Percentiles rank a stretch among this genome's conserved stretches.
Conservation (phyloP, 768 basidiomycete species). For the Panus rudis region DNA sequence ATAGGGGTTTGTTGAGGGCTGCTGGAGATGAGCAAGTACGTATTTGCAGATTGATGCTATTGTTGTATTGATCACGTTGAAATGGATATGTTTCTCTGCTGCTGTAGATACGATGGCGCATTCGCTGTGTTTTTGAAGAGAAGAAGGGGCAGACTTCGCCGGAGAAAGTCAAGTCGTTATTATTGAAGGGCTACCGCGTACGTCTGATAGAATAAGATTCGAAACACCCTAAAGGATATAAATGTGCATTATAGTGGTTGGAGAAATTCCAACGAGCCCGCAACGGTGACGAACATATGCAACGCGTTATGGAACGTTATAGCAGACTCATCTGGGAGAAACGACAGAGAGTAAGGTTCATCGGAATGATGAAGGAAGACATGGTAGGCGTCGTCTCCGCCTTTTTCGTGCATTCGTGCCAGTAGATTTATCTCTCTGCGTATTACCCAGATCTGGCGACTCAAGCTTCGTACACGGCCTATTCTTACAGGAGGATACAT, state of each 20-base stretch:
- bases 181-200: slow-evolving; percentile 54
- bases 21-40: slow-evolving; percentile 37
- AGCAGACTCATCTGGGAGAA: slow-evolving; percentile 47
- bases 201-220: slow-evolving; percentile 11
- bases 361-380: slow-evolving; percentile 40
- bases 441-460: slow-evolving; percentile 44
- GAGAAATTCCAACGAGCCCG: slow-evolving; percentile 48
- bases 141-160: slow-evolving; percentile 51
- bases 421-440: not conserved
- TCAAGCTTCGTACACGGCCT: slow-evolving; percentile 48
- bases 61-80: not conserved
- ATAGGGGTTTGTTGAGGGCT: slow-evolving; percentile 56
- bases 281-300: slow-evolving; percentile 41
- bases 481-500: slow-evolving; percentile 67
- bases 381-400: slow-evolving; percentile 33
- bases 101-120: slow-evolving; percentile 49
- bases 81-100: slow-evolving; percentile 1
- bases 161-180: slow-evolving; percentile 35
- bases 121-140: slow-evolving; percentile 46
- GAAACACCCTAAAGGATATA: slow-evolving; percentile 1
- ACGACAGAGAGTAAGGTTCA: slow-evolving; percentile 42
- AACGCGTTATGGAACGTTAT: slow-evolving; percentile 48
- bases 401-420: not conserved
- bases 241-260: slow-evolving; percentile 40
- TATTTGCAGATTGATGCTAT: slow-evolving; percentile 35